These are phyloP conservation scores for Cyclostephanos invisitatus DNA, from an alignment of 108 stramenopile species.

Conservation along the genomic window DNA sequence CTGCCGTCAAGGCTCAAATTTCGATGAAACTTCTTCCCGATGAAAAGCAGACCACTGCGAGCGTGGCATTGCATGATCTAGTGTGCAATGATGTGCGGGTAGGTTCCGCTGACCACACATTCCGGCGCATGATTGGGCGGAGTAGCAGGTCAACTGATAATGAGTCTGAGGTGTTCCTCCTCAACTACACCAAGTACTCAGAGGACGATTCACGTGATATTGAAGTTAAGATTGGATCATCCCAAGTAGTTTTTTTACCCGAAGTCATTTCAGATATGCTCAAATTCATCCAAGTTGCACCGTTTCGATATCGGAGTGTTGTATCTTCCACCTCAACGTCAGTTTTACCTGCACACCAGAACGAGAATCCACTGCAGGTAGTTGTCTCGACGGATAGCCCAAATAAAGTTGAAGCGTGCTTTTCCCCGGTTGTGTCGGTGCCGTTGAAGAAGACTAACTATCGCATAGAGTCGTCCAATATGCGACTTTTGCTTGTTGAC, in stretches of 20 bases:
- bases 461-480: conserved; percentile 42
- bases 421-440: conserved; percentile 5
- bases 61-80: conserved; percentile 67
- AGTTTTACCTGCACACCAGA: conserved; percentile 1
- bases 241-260: conserved; percentile 74
- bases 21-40: conserved; percentile 56
- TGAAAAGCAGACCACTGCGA: conserved; percentile 35
- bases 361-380: conserved; percentile 10
- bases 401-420: conserved; percentile 39
- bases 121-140: conserved; percentile 65
- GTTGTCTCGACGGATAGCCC: conserved; percentile 31
- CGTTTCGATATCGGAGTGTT: background rate
- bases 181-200: conserved; percentile 55
- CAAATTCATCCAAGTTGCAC: conserved; percentile 52
- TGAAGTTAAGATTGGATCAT: conserved; percentile 71
- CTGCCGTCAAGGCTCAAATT: conserved; percentile 64
- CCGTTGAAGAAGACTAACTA: conserved; percentile 37
- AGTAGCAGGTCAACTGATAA: background rate
- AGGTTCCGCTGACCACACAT: conserved; percentile 43
- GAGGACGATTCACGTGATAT: conserved; percentile 45
- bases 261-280: conserved; percentile 75
- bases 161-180: conserved; percentile 53
- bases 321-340: conserved; percentile 1
- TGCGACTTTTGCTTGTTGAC: conserved; percentile 45
- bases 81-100: conserved; percentile 67